Percentiles rank a stretch among this genome's conserved stretches.
Conservation (phyloP, 345 rosid species). For the Abelmoschus esculentus region DNA sequence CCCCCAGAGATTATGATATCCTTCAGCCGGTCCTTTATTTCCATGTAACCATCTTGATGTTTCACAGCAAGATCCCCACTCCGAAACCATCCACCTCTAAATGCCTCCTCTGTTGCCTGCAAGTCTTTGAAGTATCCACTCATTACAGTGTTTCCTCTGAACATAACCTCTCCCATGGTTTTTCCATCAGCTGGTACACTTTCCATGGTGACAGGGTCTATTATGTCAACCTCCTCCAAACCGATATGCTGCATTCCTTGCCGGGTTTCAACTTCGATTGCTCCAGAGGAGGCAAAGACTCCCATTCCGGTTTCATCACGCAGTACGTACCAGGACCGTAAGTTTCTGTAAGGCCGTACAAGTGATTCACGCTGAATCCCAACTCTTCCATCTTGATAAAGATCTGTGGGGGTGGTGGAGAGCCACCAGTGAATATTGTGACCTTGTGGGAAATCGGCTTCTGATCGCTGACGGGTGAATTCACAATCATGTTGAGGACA, state of each 20-base stretch:
- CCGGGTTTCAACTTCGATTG: conserved; percentile 45
- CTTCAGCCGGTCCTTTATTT: conserved; percentile 64
- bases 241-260: conserved; percentile 77
- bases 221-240: conserved; percentile 57
- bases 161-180: conserved; percentile 63
- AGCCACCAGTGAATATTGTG: conserved; percentile 52
- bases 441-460: conserved; percentile 46
- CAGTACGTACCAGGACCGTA: conserved; percentile 70
- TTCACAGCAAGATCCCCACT: conserved; percentile 75
- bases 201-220: conserved; percentile 44
- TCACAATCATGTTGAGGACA: conserved; percentile 69
- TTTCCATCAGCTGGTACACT: conserved; percentile 51
- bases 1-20: conserved; percentile 76
- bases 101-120: conserved; percentile 53
- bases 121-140: conserved; percentile 56
- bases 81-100: conserved; percentile 65
- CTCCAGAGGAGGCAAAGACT: conserved; percentile 34
- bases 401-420: conserved; percentile 58
- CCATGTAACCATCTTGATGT: conserved; percentile 64
- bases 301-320: conserved; percentile 69
- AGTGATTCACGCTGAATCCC: conserved; percentile 57
- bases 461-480: conserved; percentile 30
- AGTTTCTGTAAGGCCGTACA: conserved; percentile 74
- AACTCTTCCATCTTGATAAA: conserved; percentile 53
- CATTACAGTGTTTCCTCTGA: conserved; percentile 76